Conservation (phyloP, 108 stramenopile genomes). For the Hondaea fermentalgiana region DNA sequence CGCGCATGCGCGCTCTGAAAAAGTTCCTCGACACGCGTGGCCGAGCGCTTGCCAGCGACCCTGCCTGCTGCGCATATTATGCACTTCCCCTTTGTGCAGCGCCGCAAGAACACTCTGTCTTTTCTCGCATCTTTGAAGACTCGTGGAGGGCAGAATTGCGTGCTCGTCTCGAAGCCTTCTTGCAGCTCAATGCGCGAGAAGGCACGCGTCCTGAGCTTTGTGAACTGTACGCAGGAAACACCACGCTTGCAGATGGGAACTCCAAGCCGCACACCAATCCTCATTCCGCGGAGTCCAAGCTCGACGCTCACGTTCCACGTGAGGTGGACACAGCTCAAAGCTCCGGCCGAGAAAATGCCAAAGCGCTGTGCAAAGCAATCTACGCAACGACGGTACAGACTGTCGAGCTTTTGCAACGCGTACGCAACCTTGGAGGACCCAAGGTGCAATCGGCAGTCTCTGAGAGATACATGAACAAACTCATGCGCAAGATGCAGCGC, state of each 20-base stretch:
- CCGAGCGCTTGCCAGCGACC: neutral
- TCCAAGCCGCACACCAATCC: too few relatives aligned
- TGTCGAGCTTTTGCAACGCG: neutral
- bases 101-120: neutral
- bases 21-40: constrained; percentile 2
- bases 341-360: neutral
- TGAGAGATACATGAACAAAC: neutral
- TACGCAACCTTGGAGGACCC: neutral
- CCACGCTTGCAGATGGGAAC: neutral
- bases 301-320: too few relatives aligned
- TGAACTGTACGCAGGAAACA: neutral
- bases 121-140: neutral
- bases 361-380: neutral
- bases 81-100: neutral
- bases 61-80: neutral
- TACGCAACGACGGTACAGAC: neutral
- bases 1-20: neutral
- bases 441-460: neutral
- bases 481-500: neutral
- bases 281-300: too few relatives aligned
- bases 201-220: neutral
- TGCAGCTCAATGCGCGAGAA: neutral
- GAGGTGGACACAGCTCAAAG: neutral
- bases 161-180: neutral
- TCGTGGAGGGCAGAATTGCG: neutral